A percentile compares a stretch with the other conserved stretches of the same genome.
Conservation (phyloP, 495 filamentous ascomycete species). For the Aspergillus asperescens region DNA sequence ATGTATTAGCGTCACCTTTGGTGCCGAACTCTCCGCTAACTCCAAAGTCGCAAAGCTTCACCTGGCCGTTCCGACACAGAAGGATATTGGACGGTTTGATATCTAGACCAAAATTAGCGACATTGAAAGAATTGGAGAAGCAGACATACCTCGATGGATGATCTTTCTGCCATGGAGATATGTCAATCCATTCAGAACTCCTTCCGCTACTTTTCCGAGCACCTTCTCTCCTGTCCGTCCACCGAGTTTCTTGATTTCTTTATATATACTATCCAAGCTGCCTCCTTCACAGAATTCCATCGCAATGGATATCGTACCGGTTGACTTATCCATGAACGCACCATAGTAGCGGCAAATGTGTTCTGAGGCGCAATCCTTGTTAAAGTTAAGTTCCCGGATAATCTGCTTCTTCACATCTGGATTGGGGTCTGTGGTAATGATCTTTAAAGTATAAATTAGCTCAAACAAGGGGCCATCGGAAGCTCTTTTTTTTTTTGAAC, state of each 20-base stretch:
- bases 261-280: conserved; percentile 91
- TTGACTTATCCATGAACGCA: conserved; percentile 87
- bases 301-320: conserved; percentile 91
- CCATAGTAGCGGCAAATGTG: conserved; percentile 98
- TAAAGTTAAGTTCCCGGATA: conserved; percentile 89
- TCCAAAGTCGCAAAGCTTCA: conserved; percentile 97
- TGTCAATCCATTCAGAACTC: conserved; percentile 86
- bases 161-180: conserved; percentile 97
- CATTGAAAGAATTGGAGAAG: neutral
- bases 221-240: conserved; percentile 97
- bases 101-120: conserved; percentile 43
- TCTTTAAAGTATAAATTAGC: conserved; percentile 44
- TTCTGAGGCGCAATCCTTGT: conserved; percentile 89
- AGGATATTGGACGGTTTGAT: conserved; percentile 99
- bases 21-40: conserved; percentile 97
- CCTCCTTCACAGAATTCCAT: conserved; percentile 99
- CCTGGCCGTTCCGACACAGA: conserved; percentile 83
- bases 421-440: conserved; percentile 96
- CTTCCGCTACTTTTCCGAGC: conserved; percentile 95
- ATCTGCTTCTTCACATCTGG: conserved; percentile 98
- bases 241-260: conserved; percentile 89
- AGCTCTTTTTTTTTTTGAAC: conserved; percentile 12
- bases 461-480: neutral
- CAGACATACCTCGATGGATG: conserved; percentile 70
- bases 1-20: conserved; percentile 97